phyloP scores from a whole-genome alignment of 352 stramenopile genomes.

The Phytophthora sojae region DNA sequence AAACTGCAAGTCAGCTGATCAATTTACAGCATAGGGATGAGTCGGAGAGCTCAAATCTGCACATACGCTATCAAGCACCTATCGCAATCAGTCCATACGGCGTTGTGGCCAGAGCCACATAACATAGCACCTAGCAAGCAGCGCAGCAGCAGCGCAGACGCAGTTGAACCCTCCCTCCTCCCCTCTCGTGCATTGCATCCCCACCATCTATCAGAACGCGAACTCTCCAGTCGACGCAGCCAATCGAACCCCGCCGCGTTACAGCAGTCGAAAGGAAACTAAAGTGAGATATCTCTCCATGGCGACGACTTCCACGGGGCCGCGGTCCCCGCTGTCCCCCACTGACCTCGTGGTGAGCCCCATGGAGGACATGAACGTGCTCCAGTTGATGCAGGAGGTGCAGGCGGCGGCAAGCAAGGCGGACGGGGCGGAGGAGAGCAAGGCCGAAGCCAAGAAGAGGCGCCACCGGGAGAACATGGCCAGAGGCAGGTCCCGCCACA shows the following conservation, averaged over 20 bases:
- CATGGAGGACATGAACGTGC: constrained; percentile 9
- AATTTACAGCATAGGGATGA: constrained; percentile 7
- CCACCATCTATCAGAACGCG: constrained; percentile 19
- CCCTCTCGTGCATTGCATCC: constrained; percentile 9
- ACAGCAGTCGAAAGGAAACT: not conserved
- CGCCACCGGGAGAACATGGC: constrained; percentile 42
- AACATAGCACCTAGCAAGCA: not conserved
- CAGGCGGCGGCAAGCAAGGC: not conserved
- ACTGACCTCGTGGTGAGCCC: constrained; percentile 14
- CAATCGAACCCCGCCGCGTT: constrained; percentile 1
- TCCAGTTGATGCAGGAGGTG: constrained; percentile 17
- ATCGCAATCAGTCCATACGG: constrained; percentile 22
- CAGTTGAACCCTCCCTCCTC: constrained; percentile 11
- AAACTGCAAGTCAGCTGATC: constrained; percentile 9
- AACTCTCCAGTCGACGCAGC: not conserved
- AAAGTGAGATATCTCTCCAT: constrained; percentile 9
- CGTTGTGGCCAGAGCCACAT: constrained; percentile 12
- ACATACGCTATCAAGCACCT: not conserved
- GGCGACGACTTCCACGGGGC: constrained; percentile 10
- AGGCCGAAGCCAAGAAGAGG: constrained; percentile 30
- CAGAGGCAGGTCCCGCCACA: constrained; percentile 35
- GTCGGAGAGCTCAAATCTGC: constrained; percentile 8
- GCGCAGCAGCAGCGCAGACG: not conserved
- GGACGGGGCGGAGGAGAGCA: constrained; percentile 21
- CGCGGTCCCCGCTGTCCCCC: constrained; percentile 24